Evolutionary conservation across 306 rosid genomes (phyloP).

Genomic region (Argentina anserina): DNA sequence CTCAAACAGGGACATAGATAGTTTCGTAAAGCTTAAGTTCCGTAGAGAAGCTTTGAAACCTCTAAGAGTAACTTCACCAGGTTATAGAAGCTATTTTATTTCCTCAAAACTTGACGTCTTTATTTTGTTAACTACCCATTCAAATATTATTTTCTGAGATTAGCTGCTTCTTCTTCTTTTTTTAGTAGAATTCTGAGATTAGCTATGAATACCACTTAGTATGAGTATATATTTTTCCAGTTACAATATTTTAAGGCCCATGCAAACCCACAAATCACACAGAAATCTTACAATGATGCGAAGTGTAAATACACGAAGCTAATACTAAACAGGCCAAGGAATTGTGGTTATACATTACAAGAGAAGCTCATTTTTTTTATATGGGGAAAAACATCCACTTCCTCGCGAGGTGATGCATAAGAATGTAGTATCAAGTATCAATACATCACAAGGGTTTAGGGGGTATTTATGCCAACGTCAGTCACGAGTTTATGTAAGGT

Average conservation of each 20-base stretch:
- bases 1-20: too few relatives aligned
- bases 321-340: background rate
- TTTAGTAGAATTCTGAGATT: too few relatives aligned
- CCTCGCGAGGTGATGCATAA: too few relatives aligned
- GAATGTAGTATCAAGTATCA: background rate
- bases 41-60: background rate
- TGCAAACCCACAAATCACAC: background rate
- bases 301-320: background rate
- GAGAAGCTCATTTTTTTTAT: background rate
- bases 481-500: constrained; percentile 51
- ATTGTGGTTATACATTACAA: background rate
- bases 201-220: background rate
- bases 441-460: background rate
- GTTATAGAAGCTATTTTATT: too few relatives aligned
- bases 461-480: background rate
- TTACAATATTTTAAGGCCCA: background rate
- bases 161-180: too few relatives aligned
- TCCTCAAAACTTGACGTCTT: background rate
- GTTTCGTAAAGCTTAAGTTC: too few relatives aligned
- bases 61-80: background rate
- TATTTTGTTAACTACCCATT: too few relatives aligned
- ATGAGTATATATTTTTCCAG: too few relatives aligned
- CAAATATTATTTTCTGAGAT: background rate
- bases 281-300: background rate
- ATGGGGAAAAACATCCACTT: background rate